Base-by-base conservation (phyloP, 2,329 filamentous ascomycete genomes). In the Conoideocrella luteorostrata region DNA sequence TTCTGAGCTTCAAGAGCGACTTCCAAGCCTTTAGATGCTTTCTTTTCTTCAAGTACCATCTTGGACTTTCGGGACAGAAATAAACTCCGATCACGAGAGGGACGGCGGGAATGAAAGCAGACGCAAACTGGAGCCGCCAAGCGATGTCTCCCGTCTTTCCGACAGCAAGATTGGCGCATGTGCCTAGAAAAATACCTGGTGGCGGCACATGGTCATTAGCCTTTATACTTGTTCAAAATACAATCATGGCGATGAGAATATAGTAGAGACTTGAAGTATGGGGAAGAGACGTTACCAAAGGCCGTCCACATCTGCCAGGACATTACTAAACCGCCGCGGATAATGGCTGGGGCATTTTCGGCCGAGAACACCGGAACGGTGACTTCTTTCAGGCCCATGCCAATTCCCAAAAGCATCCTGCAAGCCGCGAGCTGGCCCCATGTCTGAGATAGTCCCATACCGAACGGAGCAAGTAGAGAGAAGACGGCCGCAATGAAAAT, bases 21-120 rank as follows among this genome's bases (percentile, higher is more conserved):
- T 63, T 53, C 57, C 74, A 82, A 2, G 81, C 80, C 37, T 77
- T 63, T 4, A 47, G 47, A 51, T 80, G 73, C 41, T 66, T 67
- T 11, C 69, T 68, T 54, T 82, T 82, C 57, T 82, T 82, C 59
- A 85, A 75, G 43, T 72, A 76, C 80, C 80, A 86, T 42, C 80
- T 71, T 3, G 81, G 80, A 2, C 77, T 82, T 54, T 84, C 79
- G 0, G 80, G 80, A 50, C 78, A 82, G 50, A 82, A 71, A 50
- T 68, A 85, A 21, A 83, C 66, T 10, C 67, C 62, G 1, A 78
- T 13, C 9, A 81, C 57, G 4, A 86, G 65, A 7, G 80, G 79
- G 2, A 86, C 60, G 0, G 80, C 78, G 1, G 82, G 81, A 28
- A 84, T 74, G 39, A 84, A 78, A 3, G 82, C 79, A 3, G 80